phyloP scores from a whole-genome alignment of 139 green algal genomes.

The Dunaliella primolecta region DNA sequence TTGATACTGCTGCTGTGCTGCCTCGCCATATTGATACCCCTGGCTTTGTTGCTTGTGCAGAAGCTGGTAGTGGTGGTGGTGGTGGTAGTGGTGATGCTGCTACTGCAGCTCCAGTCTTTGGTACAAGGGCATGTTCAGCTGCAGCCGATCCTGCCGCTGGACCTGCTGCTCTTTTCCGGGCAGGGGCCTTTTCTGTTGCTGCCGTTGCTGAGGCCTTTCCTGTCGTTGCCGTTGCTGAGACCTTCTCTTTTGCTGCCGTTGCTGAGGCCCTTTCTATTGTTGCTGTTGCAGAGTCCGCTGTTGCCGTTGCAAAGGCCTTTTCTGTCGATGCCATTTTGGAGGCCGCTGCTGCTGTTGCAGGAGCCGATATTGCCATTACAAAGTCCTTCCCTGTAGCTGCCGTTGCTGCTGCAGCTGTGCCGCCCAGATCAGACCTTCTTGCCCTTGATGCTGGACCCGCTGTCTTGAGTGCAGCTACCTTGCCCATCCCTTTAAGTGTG shows the following conservation, averaged over 20 bases:
- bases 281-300: neutral
- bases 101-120: too few species aligned
- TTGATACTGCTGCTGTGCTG: too few species aligned
- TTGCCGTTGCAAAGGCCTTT: neutral
- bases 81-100: too few species aligned
- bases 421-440: neutral
- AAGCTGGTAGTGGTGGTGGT: too few species aligned
- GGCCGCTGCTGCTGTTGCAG: constrained; percentile 17
- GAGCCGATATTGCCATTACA: constrained; percentile 6
- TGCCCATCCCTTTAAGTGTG: constrained; percentile 6
- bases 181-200: constrained; percentile 34
- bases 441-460: neutral
- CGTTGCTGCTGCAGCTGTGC: neutral
- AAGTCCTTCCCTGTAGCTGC: neutral
- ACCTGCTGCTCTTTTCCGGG: constrained; percentile 2
- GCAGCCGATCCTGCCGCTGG: neutral
- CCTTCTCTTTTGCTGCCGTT: neutral
- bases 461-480: constrained; percentile 4
- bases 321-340: too few species aligned
- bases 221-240: constrained; percentile 13
- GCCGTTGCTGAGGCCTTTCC: neutral
- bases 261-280: constrained; percentile 13
- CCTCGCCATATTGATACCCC: too few species aligned
- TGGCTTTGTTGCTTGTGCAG: too few species aligned
- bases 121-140: too few species aligned